Percentiles rank a stretch among this genome's conserved stretches.
Evolutionary conservation across 2,329 filamentous ascomycete genomes (phyloP).

Genomic region (Aspergillus latus): DNA sequence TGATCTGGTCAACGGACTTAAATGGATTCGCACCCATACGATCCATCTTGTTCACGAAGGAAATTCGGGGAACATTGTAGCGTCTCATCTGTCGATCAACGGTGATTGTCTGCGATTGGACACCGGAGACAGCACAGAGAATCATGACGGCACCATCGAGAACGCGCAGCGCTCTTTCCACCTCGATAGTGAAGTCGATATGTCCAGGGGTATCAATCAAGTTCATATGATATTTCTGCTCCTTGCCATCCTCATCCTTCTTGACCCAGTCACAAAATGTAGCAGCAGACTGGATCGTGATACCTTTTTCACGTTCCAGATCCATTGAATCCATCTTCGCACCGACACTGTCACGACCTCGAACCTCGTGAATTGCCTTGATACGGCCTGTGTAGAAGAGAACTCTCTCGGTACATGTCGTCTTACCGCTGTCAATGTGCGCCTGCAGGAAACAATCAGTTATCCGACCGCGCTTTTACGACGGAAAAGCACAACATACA

Average conservation of each 20-base stretch:
- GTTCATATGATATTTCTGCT: conserved; percentile 95
- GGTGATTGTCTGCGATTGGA: conserved; percentile 97
- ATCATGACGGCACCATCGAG: conserved; percentile 98
- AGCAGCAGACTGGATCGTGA: conserved; percentile 97
- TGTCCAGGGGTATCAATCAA: conserved; percentile 98
- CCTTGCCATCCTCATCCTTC: conserved; percentile 70
- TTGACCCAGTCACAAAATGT: conserved; percentile 98
- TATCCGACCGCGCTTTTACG: neutral
- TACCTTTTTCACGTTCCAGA: conserved; percentile 94
- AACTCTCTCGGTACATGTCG: conserved; percentile 91
- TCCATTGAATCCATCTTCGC: conserved; percentile 99
- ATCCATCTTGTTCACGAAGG: conserved; percentile 99
- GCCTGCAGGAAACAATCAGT: conserved; percentile 55
- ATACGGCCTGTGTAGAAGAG: conserved; percentile 98
- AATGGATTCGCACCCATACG: conserved; percentile 97
- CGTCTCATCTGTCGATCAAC: conserved; percentile 98
- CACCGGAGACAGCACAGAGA: conserved; percentile 92
- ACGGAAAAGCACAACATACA: conserved; percentile 49
- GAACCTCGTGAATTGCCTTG: conserved; percentile 94
- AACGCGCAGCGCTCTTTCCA: conserved; percentile 90
- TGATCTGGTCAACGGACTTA: conserved; percentile 97
- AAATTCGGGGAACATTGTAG: conserved; percentile 93
- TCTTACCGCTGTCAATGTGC: conserved; percentile 98
- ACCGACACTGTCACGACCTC: conserved; percentile 82
- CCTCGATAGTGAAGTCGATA: conserved; percentile 99